Percentiles rank a stretch among this genome's conserved stretches.
Conservation (phyloP, 306 rosid genomes). For the Albizia julibrissin region DNA sequence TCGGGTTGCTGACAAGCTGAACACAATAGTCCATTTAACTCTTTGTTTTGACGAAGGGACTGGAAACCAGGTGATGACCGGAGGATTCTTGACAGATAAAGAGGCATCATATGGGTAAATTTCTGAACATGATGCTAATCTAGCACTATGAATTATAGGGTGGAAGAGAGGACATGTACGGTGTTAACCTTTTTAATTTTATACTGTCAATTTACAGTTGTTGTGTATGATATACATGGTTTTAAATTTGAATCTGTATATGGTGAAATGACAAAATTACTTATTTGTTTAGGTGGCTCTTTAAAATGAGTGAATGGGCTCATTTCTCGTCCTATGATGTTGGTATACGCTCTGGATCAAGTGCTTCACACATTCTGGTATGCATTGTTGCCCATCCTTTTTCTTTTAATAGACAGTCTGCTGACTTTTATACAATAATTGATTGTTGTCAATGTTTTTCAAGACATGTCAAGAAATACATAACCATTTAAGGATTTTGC, state of each 20-base stretch:
- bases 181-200: slow-evolving; percentile 22
- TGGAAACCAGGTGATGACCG: slow-evolving; percentile 95
- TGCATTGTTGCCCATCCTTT: slow-evolving; percentile 25
- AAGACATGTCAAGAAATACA: slow-evolving; percentile 22
- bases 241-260: slow-evolving; percentile 23
- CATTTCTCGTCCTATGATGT: slow-evolving; percentile 84
- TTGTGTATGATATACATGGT: slow-evolving; percentile 14
- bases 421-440: slow-evolving; percentile 16
- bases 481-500: slow-evolving; percentile 8
- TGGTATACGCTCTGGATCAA: slow-evolving; percentile 90
- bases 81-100: slow-evolving; percentile 94
- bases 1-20: slow-evolving; percentile 72
- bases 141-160: slow-evolving; percentile 9
- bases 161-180: background rate
- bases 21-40: slow-evolving; percentile 77
- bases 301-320: slow-evolving; percentile 97
- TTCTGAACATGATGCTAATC: slow-evolving; percentile 25
- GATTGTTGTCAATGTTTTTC: background rate
- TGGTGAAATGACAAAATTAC: slow-evolving; percentile 11
- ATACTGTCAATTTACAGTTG: background rate
- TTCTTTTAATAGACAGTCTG: slow-evolving; percentile 18
- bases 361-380: slow-evolving; percentile 91
- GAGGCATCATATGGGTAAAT: slow-evolving; percentile 91
- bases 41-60: slow-evolving; percentile 97
- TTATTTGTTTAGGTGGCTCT: slow-evolving; percentile 72